A percentile compares a stretch with the other conserved stretches of the same genome.
Conservation (phyloP, 2,329 filamentous ascomycete species). For the Mycocentrospora acerina region DNA sequence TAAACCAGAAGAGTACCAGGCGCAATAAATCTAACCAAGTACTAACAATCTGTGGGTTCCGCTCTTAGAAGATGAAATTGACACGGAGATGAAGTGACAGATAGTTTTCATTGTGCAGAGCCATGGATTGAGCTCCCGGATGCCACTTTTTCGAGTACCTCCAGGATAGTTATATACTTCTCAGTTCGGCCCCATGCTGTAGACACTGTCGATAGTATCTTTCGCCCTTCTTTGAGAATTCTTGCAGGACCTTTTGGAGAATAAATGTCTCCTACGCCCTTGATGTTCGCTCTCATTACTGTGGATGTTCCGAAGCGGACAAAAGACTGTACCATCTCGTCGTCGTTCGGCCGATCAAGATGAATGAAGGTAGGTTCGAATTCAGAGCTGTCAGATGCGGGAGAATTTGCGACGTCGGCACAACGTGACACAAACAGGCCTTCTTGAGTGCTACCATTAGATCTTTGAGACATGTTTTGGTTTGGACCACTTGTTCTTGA, state of each 20-base stretch:
- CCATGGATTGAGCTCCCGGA: too few species aligned
- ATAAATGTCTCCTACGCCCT: slow-evolving; percentile 10
- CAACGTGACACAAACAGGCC: too few species aligned
- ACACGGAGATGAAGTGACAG: too few species aligned
- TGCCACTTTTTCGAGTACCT: slow-evolving; percentile 7
- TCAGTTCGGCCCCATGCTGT: slow-evolving; percentile 11
- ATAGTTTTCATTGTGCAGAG: too few species aligned
- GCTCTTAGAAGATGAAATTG: too few species aligned
- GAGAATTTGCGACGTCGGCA: too few species aligned
- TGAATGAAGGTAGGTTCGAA: slow-evolving; percentile 50
- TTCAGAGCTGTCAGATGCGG: slow-evolving; percentile 1
- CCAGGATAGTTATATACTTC: background rate
- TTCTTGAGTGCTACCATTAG: too few species aligned
- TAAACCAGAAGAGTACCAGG: too few species aligned
- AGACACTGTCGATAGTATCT: slow-evolving; percentile 8
- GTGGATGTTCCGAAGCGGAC: slow-evolving; percentile 47
- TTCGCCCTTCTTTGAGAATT: slow-evolving; percentile 9
- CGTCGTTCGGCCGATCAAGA: slow-evolving; percentile 58
- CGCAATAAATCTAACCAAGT: too few species aligned
- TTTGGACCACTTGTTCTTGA: slow-evolving; percentile 1
- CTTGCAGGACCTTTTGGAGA: slow-evolving; percentile 7
- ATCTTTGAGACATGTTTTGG: too few species aligned
- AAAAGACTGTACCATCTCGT: slow-evolving; percentile 60
- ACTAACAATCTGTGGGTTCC: too few species aligned
- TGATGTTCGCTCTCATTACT: slow-evolving; percentile 8